Evolutionary conservation across 176 grass and related monocot species (phyloP).

Genomic region (Poa pratensis): DNA sequence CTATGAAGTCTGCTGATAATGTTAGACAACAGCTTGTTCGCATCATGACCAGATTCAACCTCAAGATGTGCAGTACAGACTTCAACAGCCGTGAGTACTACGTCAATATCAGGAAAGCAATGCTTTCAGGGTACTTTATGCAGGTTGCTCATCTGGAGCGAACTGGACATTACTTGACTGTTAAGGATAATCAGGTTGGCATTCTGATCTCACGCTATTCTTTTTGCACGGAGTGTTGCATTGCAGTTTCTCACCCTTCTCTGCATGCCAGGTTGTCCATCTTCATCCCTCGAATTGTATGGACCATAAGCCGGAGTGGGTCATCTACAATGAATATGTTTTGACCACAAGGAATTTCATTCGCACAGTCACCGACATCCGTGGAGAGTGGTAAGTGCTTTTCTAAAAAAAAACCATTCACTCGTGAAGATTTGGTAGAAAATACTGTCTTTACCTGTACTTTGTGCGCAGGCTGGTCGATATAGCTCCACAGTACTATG

Average conservation of each 20-base stretch:
- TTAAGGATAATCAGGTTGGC: constrained; percentile 97
- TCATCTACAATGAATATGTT: constrained; percentile 97
- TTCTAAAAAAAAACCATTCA: background rate
- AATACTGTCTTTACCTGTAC: background rate
- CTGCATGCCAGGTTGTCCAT: constrained; percentile 72
- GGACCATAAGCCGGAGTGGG: constrained; percentile 97
- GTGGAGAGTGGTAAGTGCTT: constrained; percentile 78
- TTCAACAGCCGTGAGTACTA: constrained; percentile 94
- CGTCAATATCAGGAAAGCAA: constrained; percentile 81
- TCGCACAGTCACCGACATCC: constrained; percentile 87
- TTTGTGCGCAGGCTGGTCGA: constrained; percentile 71
- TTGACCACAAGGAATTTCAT: constrained; percentile 94
- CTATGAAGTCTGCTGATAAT: constrained; percentile 92
- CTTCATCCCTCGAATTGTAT: constrained; percentile 93
- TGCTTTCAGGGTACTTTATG: constrained; percentile 98
- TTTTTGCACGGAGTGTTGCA: background rate
- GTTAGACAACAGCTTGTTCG: constrained; percentile 92
- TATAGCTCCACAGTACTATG: constrained; percentile 82
- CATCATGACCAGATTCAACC: constrained; percentile 97
- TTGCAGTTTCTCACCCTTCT: background rate
- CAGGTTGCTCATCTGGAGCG: constrained; percentile 96
- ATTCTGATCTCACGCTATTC: background rate
- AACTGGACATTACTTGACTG: constrained; percentile 89
- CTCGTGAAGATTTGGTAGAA: background rate
- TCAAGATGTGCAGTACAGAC: constrained; percentile 86